Evolutionary conservation across 23 red algal genomes (phyloP), one percentile per base, ranked within the genome.

Genomic region (Gracilaria gracilis): DNA sequence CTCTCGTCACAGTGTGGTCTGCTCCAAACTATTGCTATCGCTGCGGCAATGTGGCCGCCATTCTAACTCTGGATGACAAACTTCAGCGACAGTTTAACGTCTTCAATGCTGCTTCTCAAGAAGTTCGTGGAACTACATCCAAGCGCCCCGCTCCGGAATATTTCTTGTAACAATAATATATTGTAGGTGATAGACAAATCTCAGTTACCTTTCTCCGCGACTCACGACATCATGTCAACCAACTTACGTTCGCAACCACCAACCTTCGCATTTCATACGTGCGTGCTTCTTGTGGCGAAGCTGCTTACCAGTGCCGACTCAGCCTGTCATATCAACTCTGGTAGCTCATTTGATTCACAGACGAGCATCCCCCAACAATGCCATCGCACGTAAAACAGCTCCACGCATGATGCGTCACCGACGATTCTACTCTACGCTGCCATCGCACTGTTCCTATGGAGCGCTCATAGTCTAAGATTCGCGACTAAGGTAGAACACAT

Each of bases 11-110:
- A 1, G 93, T 98, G 46, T 98, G 92, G 92, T 92, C 87, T 23
- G 96, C 96, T 16, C 96, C 96, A 29, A 98, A 98, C 65, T 98
- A 98, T 67, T 98, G 96, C 75, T 98, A 98, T 74, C 96, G 96
- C 14, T 98, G 96, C 55, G 96, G 96, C 7, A 98, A 98, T 80
- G 96, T 98, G 55, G 96, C 91, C 11, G 92, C 96, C 19, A 88
- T 98, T 79, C 65, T 98, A 58, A 87, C 84, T 61, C 53, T 98
- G 42, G 96, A 95, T 51, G 91, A 86, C 20, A 88, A 95, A n/a
- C 58, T 98, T 37, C 35, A 87, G n/a, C 27, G 88, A 36, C 51
- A 58, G 16, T 93, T 91, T 34, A 84, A 86, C 29, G 96, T 98
- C 14, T 95, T 98, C 69, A 83, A 95, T 75, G 96, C 91, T 31